Percentiles rank a stretch among this genome's conserved stretches.
These are phyloP conservation scores for Phaeoacremonium minimum DNA, from an alignment of 2,329 filamentous ascomycete species.

Conservation along the genomic window DNA sequence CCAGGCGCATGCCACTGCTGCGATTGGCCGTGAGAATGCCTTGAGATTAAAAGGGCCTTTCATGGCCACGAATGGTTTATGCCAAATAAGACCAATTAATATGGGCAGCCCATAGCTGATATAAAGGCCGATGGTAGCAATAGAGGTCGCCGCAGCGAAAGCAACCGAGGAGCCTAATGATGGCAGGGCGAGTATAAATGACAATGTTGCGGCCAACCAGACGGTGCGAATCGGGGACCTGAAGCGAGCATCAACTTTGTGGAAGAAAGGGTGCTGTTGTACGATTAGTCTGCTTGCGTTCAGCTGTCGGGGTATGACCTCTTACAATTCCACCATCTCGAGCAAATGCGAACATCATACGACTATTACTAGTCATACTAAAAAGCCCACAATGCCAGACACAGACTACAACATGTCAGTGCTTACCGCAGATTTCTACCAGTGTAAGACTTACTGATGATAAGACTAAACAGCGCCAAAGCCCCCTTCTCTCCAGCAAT, in stretches of 20 bases:
- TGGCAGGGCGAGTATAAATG: constrained; percentile 51
- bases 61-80: constrained; percentile 37
- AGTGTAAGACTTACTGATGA: constrained; percentile 33
- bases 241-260: constrained; percentile 45
- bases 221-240: constrained; percentile 46
- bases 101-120: constrained; percentile 55
- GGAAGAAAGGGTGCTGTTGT: constrained; percentile 43
- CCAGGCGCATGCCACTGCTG: constrained; percentile 42
- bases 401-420: constrained; percentile 30
- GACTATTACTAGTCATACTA: constrained; percentile 49
- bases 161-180: constrained; percentile 51
- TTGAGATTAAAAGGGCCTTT: constrained; percentile 54
- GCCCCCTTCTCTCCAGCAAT: constrained; percentile 51
- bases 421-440: background rate
- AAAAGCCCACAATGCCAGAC: constrained; percentile 60
- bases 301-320: background rate
- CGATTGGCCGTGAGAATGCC: constrained; percentile 38
- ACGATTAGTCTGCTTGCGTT: background rate
- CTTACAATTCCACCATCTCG: constrained; percentile 48
- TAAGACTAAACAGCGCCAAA: constrained; percentile 47
- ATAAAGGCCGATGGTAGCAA: constrained; percentile 55
- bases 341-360: constrained; percentile 58
- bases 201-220: constrained; percentile 49
- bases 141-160: constrained; percentile 53
- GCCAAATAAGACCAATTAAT: constrained; percentile 48